A percentile compares a stretch with the other conserved stretches of the same genome.
Conservation (phyloP, 2,329 filamentous ascomycete species). For the Fusarium sp. region DNA sequence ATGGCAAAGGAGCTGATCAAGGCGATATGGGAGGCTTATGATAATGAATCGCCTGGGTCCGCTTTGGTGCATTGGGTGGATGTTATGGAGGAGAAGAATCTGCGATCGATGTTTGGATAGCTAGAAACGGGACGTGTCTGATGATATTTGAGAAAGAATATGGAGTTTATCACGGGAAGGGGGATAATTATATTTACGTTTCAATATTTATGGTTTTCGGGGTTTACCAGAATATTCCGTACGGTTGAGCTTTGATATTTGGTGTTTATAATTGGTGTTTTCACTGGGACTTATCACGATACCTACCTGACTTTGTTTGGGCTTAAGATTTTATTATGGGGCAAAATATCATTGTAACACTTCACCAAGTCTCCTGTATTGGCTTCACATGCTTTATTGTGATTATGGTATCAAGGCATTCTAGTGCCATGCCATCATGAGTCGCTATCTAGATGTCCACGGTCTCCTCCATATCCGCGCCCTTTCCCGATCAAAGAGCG, state of each 20-base stretch:
- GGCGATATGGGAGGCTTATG: constrained; percentile 59
- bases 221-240: not conserved
- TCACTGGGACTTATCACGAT: too few species aligned
- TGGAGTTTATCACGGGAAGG: not conserved
- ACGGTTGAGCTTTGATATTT: not conserved
- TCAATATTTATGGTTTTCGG: not conserved
- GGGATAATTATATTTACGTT: not conserved
- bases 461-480: not conserved
- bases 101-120: constrained; percentile 54
- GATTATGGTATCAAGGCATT: constrained; percentile 12
- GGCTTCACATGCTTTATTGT: not conserved
- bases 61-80: constrained; percentile 59
- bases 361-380: too few species aligned
- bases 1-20: constrained; percentile 59
- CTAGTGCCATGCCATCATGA: constrained; percentile 30
- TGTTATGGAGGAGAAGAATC: constrained; percentile 55
- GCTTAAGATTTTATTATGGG: too few species aligned
- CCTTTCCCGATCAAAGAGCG: constrained; percentile 40
- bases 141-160: constrained; percentile 46
- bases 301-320: too few species aligned
- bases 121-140: constrained; percentile 11
- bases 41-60: constrained; percentile 52
- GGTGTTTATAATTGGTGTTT: not conserved
- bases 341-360: too few species aligned
- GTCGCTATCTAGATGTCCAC: constrained; percentile 13